Conservation (phyloP, 768 basidiomycete species). For the Coprinopsis marcescibilis region DNA sequence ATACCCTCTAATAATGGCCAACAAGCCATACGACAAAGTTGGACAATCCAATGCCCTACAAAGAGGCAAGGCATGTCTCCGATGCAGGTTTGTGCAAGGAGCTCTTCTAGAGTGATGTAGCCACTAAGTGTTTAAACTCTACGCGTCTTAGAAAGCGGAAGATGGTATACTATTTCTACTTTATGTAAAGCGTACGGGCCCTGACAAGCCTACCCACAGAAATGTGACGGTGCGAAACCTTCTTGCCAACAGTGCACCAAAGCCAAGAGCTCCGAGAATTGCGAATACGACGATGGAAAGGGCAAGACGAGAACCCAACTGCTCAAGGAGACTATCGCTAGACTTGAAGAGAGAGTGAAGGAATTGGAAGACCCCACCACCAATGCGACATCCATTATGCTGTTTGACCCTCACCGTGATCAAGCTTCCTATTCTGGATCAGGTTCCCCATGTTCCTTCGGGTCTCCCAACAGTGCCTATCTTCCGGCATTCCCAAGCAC, state of each 20-base stretch:
- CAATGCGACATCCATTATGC: slow-evolving; percentile 56
- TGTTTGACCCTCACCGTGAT: slow-evolving; percentile 58
- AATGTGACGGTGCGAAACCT: slow-evolving; percentile 74
- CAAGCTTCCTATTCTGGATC: slow-evolving; percentile 46
- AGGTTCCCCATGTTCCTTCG: slow-evolving; percentile 43
- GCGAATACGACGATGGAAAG: slow-evolving; percentile 82
- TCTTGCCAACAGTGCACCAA: slow-evolving; percentile 74
- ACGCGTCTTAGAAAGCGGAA: slow-evolving; percentile 52
- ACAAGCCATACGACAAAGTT: slow-evolving; percentile 35
- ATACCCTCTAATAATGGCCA: slow-evolving; percentile 41
- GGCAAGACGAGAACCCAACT: slow-evolving; percentile 78
- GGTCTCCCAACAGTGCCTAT: slow-evolving; percentile 47
- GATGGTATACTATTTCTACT: slow-evolving; percentile 40
- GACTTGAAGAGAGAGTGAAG: slow-evolving; percentile 63
- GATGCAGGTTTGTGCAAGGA: slow-evolving; percentile 65
- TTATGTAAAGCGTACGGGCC: slow-evolving; percentile 7
- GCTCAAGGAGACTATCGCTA: slow-evolving; percentile 69
- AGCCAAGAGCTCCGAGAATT: slow-evolving; percentile 69
- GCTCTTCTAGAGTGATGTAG: neutral
- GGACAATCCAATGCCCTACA: slow-evolving; percentile 40
- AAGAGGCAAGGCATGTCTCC: slow-evolving; percentile 65
- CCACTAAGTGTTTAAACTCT: slow-evolving; percentile 13
- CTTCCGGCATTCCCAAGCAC: slow-evolving; percentile 49
- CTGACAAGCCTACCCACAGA: slow-evolving; percentile 38
- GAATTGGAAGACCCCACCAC: slow-evolving; percentile 68